Conservation (phyloP, 768 basidiomycete species). For the Leucocoprinus leucothites region DNA sequence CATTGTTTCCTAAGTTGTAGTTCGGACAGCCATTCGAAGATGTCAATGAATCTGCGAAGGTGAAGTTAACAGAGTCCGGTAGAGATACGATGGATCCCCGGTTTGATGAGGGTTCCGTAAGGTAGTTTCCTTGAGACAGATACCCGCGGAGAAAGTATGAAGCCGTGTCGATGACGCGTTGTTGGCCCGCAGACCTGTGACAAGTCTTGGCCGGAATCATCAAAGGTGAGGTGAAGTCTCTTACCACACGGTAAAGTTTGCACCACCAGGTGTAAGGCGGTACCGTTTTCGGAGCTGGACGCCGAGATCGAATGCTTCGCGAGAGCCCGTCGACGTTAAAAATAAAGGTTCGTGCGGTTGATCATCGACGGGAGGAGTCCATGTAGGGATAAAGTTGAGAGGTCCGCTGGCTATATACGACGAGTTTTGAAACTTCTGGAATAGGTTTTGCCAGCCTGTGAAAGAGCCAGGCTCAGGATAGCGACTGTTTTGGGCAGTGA, state of each 20-base stretch:
- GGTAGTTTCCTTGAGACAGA: background rate
- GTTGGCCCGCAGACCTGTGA: background rate
- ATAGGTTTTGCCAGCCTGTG: background rate
- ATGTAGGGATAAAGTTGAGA: background rate
- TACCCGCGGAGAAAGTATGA: background rate
- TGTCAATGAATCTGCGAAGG: constrained; percentile 1
- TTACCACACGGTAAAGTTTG: background rate
- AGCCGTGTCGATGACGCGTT: background rate
- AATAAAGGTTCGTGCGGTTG: background rate
- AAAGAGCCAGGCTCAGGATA: background rate
- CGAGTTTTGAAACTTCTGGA: background rate
- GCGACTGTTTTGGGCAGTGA: background rate
- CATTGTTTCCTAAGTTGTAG: background rate
- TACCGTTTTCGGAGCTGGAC: background rate
- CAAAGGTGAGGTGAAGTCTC: background rate
- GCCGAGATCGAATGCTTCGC: background rate
- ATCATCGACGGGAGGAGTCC: constrained; percentile 1
- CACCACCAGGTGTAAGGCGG: background rate
- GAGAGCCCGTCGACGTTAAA: background rate
- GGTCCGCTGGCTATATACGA: background rate
- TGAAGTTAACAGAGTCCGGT: background rate
- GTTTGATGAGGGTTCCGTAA: background rate
- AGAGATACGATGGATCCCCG: background rate
- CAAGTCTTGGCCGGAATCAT: background rate
- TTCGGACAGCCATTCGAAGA: background rate